These are phyloP conservation scores for Diaporthe nobilis DNA, from an alignment of 2,329 filamentous ascomycete genomes.

Conservation along the genomic window DNA sequence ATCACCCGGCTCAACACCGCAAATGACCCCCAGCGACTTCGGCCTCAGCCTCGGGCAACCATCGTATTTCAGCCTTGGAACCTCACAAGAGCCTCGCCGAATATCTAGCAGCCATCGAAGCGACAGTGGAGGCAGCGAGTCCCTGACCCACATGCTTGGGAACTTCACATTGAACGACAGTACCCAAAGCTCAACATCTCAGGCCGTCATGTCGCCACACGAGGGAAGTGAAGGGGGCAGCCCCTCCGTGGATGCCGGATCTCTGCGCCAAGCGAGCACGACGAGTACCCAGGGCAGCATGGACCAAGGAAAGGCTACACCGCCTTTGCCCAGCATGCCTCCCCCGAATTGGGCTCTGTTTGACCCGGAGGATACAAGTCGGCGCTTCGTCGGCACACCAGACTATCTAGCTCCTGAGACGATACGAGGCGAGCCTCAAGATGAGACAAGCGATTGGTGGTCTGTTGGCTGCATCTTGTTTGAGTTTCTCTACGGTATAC, in stretches of 20 bases:
- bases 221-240: slow-evolving; percentile 81
- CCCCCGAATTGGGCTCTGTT: slow-evolving; percentile 95
- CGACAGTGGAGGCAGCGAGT: slow-evolving; percentile 93
- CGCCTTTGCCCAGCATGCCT: slow-evolving; percentile 78
- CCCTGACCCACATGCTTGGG: slow-evolving; percentile 84
- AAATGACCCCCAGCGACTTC: slow-evolving; percentile 84
- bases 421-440: slow-evolving; percentile 93
- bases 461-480: slow-evolving; percentile 98
- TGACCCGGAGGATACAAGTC: slow-evolving; percentile 92
- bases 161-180: slow-evolving; percentile 81
- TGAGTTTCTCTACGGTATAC: slow-evolving; percentile 93
- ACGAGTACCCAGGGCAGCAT: slow-evolving; percentile 59
- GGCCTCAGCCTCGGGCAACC: slow-evolving; percentile 80
- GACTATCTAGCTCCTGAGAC: slow-evolving; percentile 98
- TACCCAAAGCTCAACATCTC: slow-evolving; percentile 56
- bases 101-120: slow-evolving; percentile 88
- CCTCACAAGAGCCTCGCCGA: slow-evolving; percentile 72
- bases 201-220: slow-evolving; percentile 71
- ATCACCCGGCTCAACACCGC: slow-evolving; percentile 87
- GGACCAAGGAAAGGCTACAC: slow-evolving; percentile 70
- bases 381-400: slow-evolving; percentile 95
- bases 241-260: slow-evolving; percentile 82
- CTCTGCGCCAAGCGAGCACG: slow-evolving; percentile 68
- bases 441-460: slow-evolving; percentile 99
- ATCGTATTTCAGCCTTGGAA: slow-evolving; percentile 88